Percentiles rank a stretch among this genome's conserved stretches.
These are phyloP conservation scores for Colletotrichum limetticola DNA, from an alignment of 2,329 filamentous ascomycete genomes.

Conservation along the genomic window DNA sequence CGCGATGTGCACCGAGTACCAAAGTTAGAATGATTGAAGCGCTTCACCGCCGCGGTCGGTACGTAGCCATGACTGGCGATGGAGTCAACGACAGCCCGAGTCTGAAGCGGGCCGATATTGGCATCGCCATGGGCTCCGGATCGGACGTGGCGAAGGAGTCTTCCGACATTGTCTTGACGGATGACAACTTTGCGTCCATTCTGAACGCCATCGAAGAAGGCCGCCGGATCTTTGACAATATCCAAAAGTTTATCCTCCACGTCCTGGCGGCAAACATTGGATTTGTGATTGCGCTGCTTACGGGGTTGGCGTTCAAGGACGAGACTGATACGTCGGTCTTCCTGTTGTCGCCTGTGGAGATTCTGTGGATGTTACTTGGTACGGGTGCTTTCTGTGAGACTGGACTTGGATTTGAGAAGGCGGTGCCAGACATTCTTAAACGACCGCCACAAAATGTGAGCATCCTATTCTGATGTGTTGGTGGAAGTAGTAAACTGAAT, in stretches of 20 bases:
- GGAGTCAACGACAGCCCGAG: slow-evolving; percentile 74
- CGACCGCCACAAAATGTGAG: slow-evolving; percentile 60
- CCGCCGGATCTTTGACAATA: slow-evolving; percentile 73
- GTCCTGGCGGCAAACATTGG: slow-evolving; percentile 71
- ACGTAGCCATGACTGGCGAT: slow-evolving; percentile 74
- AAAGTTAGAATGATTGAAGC: slow-evolving; percentile 74
- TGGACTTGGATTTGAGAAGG: slow-evolving; percentile 73
- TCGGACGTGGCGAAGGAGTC: slow-evolving; percentile 74
- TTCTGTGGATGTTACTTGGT: slow-evolving; percentile 73
- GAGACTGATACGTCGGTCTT: slow-evolving; percentile 68
- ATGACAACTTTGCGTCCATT: slow-evolving; percentile 75
- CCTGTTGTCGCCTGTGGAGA: slow-evolving; percentile 72
- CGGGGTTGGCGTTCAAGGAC: slow-evolving; percentile 75
- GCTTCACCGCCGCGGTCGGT: slow-evolving; percentile 69
- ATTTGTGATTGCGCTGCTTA: slow-evolving; percentile 70
- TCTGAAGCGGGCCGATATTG: slow-evolving; percentile 71
- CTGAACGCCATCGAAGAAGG: slow-evolving; percentile 73
- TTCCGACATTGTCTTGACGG: slow-evolving; percentile 69
- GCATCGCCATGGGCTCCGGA: slow-evolving; percentile 74
- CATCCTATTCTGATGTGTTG: too few relatives aligned
- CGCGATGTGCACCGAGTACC: slow-evolving; percentile 71
- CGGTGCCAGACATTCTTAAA: slow-evolving; percentile 70
- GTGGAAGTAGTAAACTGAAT: too few relatives aligned
- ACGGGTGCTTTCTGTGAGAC: slow-evolving; percentile 75
- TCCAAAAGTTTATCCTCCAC: slow-evolving; percentile 72